Percentiles rank a stretch among this genome's conserved stretches.
Evolutionary conservation across 2,329 filamentous ascomycete species (phyloP).

Genomic region (Didymellaceae sp.): DNA sequence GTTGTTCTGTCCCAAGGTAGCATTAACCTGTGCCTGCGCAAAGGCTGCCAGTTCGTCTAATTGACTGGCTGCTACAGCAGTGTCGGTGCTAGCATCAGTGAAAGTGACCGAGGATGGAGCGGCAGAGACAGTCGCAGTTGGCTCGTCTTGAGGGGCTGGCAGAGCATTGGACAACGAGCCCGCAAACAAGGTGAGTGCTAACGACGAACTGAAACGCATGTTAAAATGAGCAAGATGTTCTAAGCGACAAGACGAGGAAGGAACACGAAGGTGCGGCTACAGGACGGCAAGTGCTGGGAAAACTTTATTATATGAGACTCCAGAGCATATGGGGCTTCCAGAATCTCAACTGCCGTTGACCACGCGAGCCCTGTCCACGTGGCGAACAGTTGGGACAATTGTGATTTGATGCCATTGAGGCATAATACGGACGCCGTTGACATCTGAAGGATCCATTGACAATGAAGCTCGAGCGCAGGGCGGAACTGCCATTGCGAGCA

Average conservation of each 20-base stretch:
- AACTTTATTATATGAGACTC: constrained; percentile 7
- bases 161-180: constrained; percentile 32
- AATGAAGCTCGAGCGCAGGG: constrained; percentile 1
- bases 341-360: constrained; percentile 5
- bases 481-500: background rate
- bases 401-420: constrained; percentile 1
- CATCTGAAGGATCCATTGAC: background rate
- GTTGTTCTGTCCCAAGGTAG: constrained; percentile 19
- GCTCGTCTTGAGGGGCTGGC: constrained; percentile 29
- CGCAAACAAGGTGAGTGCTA: constrained; percentile 33
- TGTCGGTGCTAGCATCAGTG: constrained; percentile 27
- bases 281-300: background rate
- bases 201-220: constrained; percentile 35
- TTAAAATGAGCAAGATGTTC: constrained; percentile 11
- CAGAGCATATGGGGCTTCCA: background rate
- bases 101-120: constrained; percentile 19
- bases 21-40: constrained; percentile 28
- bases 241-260: constrained; percentile 1
- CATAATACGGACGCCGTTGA: background rate
- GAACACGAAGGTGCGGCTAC: constrained; percentile 9
- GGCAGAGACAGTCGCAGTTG: constrained; percentile 6
- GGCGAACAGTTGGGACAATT: constrained; percentile 4
- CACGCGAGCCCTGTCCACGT: background rate
- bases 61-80: constrained; percentile 31
- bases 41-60: constrained; percentile 31